Evolutionary conservation across 306 rosid genomes (phyloP).

Genomic region (Sophora flavescens): DNA sequence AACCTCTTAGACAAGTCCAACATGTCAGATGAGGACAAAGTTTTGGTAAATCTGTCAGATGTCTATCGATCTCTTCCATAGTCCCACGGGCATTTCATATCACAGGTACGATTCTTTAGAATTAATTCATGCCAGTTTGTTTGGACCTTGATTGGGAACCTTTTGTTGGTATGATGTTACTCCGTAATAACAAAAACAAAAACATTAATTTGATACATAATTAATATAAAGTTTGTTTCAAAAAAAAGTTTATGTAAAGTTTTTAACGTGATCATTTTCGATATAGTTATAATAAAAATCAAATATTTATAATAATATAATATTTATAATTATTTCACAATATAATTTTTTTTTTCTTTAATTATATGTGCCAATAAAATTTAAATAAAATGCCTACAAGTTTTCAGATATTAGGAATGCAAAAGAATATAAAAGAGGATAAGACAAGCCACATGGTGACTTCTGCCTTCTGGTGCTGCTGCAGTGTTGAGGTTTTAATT

Average conservation of each 20-base stretch:
- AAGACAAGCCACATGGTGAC: conserved; percentile 32
- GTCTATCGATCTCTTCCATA: conserved; percentile 12
- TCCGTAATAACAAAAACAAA: background rate
- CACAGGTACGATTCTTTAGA: conserved; percentile 21
- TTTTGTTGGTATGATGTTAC: conserved; percentile 31
- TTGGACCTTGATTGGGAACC: conserved; percentile 40
- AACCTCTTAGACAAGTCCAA: background rate
- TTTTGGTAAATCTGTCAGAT: conserved; percentile 12
- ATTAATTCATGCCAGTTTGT: conserved; percentile 37
- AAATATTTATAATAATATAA: too few species aligned
- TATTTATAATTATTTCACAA: too few species aligned
- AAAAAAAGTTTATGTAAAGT: too few species aligned
- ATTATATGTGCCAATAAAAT: background rate
- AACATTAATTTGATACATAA: too few species aligned
- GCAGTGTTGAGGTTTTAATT: conserved; percentile 34
- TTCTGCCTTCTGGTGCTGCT: background rate
- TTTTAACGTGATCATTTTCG: too few species aligned
- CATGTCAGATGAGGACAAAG: conserved; percentile 37
- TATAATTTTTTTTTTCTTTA: too few species aligned
- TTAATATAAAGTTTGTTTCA: too few species aligned
- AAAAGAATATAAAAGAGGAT: conserved; percentile 27
- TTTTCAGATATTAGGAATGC: background rate
- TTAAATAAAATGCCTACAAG: background rate
- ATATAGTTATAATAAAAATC: too few species aligned
- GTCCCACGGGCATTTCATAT: conserved; percentile 6